These are phyloP conservation scores for Trametes pubescens DNA, from an alignment of 1,284 basidiomycete species.

Conservation along the genomic window DNA sequence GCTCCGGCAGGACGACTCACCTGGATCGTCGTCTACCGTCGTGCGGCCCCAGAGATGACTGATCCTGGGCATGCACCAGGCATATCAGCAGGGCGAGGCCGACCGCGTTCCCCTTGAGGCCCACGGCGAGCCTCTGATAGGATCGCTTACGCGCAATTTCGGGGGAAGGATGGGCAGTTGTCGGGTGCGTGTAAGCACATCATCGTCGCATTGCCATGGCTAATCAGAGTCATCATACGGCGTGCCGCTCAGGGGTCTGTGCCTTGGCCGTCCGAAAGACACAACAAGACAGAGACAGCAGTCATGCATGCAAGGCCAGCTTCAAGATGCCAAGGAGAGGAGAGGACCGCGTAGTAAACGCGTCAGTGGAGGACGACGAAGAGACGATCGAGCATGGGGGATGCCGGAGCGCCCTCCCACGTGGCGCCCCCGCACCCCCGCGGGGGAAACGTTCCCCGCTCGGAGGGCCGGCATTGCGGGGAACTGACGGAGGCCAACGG, in stretches of 20 bases:
- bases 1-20: constrained; percentile 15
- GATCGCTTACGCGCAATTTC: constrained; percentile 15
- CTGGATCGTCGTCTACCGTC: constrained; percentile 27
- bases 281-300: neutral
- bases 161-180: constrained; percentile 29
- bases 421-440: constrained; percentile 19
- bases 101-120: constrained; percentile 15
- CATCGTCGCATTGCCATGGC: constrained; percentile 13
- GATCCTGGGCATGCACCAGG: constrained; percentile 8
- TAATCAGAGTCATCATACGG: constrained; percentile 13
- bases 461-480: constrained; percentile 12
- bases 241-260: constrained; percentile 2
- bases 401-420: constrained; percentile 22
- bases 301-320: neutral
- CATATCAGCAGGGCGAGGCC: constrained; percentile 18
- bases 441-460: neutral
- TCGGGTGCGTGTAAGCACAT: constrained; percentile 32
- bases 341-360: neutral
- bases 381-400: constrained; percentile 1
- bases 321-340: neutral
- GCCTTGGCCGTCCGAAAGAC: neutral
- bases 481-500: constrained; percentile 26
- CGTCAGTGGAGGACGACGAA: neutral
- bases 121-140: constrained; percentile 20
- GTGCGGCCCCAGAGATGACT: constrained; percentile 11